Evolutionary conservation across 1,284 basidiomycete species (phyloP), one percentile per base, ranked within the genome.

Genomic region (Heterobasidion irregulare): DNA sequence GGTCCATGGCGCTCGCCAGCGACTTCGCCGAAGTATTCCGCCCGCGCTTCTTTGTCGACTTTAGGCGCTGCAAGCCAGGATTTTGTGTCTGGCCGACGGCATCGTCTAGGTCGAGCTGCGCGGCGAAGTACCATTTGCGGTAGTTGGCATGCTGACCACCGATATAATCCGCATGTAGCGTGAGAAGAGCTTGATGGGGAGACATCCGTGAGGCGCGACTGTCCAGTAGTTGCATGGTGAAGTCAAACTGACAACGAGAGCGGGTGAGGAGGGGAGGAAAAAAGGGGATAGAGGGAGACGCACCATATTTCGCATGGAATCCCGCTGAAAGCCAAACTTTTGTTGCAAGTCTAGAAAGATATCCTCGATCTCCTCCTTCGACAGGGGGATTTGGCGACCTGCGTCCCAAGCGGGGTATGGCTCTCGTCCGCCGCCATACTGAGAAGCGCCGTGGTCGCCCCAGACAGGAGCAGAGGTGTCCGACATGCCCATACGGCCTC

Each of bases 51-150:
- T 74, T 80, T 61, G 66, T 82, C 16, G 90, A 89, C 61, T 85
- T 84, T 34, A 97, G 82, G 13, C 93, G 86, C 52, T 83, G 82
- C 9, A 98, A 78, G 59, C 94, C 94, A 0, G 94, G 92, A 68
- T 96, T 97, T 67, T 98, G 93, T 10, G 85, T 82, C 58, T 89
- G 83, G 49, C 97, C 97, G 58, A 99, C 89, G 53, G 95, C 96
- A 65, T 99, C 96, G 73, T 99, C 97, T 47, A 99, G 85, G 70
- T 99, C 95, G 59, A 99, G 89, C 71, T 99, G 96, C 26, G 96
- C 95, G 16, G 96, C 97, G 74, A 99, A 99, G 76, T 99, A 99
- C 96, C 97, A 99, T 72, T 95, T 96, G 60, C 94, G 90, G 73
- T 97, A 97, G 75, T 97, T 97, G 55, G 94, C 92, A 66, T 96